Evolutionary conservation across 345 rosid species (phyloP).

Genomic region (Populus euphratica): DNA sequence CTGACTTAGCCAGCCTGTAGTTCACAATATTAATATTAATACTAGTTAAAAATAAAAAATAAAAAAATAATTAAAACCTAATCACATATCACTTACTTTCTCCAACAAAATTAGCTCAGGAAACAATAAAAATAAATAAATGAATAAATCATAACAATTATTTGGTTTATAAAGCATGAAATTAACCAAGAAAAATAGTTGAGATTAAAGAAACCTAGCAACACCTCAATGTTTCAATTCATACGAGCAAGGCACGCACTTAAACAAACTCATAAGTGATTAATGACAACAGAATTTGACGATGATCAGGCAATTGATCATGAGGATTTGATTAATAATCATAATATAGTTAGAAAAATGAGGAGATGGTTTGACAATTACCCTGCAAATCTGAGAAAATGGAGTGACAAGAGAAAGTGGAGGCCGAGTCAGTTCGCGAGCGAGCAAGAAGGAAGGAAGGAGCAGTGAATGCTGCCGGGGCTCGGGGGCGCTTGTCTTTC

Average conservation of each 20-base stretch:
- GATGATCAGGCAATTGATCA: neutral
- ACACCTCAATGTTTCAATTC: neutral
- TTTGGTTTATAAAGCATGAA: neutral
- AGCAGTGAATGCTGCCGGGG: neutral
- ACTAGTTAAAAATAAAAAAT: neutral
- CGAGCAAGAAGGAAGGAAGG: too few species aligned
- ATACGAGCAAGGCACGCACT: neutral
- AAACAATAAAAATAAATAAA: too few species aligned
- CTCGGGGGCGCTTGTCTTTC: conserved; percentile 3
- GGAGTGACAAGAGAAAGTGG: too few species aligned
- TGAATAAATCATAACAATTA: neutral
- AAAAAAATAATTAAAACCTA: neutral
- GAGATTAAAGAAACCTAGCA: neutral
- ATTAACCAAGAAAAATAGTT: neutral
- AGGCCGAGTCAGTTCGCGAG: too few species aligned
- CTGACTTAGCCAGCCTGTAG: conserved; percentile 24
- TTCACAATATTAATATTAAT: neutral
- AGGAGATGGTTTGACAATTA: neutral
- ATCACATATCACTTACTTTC: neutral
- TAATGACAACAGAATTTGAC: neutral
- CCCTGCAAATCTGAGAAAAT: neutral
- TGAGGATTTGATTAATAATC: neutral
- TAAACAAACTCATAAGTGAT: neutral
- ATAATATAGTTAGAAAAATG: neutral
- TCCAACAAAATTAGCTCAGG: neutral